Evolutionary conservation across 2,329 filamentous ascomycete genomes (phyloP).

Genomic region (Colletotrichum sansevieriae): DNA sequence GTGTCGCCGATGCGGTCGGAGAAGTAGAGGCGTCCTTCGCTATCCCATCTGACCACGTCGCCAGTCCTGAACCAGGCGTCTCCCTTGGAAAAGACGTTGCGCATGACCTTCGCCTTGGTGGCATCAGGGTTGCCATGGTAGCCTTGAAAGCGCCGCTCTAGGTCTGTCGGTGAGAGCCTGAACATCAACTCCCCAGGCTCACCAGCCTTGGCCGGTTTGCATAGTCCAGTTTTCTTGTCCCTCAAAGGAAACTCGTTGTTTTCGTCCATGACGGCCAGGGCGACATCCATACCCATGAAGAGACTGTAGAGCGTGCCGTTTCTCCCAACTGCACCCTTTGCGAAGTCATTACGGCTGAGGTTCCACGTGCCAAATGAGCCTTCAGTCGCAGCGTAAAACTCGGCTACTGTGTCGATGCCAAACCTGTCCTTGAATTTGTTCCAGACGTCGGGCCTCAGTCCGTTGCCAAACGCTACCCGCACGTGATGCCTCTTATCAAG

Average conservation of each 20-base stretch:
- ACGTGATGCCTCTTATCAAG: constrained; percentile 81
- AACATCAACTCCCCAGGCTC: constrained; percentile 83
- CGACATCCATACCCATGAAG: constrained; percentile 63
- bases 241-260: constrained; percentile 77
- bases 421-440: constrained; percentile 85
- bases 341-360: constrained; percentile 77
- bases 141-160: constrained; percentile 78
- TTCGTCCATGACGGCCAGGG: constrained; percentile 78
- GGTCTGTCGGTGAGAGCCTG: constrained; percentile 74
- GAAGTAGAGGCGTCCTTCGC: constrained; percentile 81
- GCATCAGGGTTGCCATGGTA: constrained; percentile 83
- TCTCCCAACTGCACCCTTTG: constrained; percentile 83
- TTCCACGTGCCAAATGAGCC: constrained; percentile 80
- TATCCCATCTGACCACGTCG: constrained; percentile 81
- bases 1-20: constrained; percentile 85
- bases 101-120: constrained; percentile 79
- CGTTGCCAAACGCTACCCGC: constrained; percentile 85
- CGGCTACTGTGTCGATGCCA: constrained; percentile 77
- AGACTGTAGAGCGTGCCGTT: constrained; percentile 72
- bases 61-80: constrained; percentile 89
- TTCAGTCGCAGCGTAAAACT: constrained; percentile 87
- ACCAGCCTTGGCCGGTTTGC: constrained; percentile 68
- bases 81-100: constrained; percentile 78
- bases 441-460: constrained; percentile 88
- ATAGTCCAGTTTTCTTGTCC: constrained; percentile 77